These are phyloP conservation scores for Teratosphaeria destructans DNA, from an alignment of 2,329 filamentous ascomycete species.

Conservation along the genomic window DNA sequence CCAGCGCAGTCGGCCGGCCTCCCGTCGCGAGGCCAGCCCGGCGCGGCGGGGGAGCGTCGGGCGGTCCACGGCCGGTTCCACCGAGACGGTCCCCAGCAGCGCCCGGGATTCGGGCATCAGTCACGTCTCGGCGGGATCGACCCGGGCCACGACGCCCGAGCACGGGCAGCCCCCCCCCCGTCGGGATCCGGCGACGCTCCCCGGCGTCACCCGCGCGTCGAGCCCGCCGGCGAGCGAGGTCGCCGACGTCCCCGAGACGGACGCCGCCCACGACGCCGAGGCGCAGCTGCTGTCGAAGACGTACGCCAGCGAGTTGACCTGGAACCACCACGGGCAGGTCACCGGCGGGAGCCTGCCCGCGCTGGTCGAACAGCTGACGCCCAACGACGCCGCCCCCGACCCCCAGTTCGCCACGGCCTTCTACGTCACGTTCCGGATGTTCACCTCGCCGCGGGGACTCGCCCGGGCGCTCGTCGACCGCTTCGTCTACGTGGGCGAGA, in stretches of 20 bases:
- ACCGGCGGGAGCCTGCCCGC: slow-evolving; percentile 83
- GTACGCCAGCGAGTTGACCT: slow-evolving; percentile 79
- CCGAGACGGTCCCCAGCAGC: slow-evolving; percentile 64
- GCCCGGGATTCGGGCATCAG: slow-evolving; percentile 70
- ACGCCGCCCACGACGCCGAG: slow-evolving; percentile 71
- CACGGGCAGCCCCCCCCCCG: slow-evolving; percentile 35
- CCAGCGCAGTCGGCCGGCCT: slow-evolving; percentile 6
- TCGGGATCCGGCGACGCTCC: slow-evolving; percentile 44
- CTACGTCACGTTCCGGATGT: slow-evolving; percentile 90
- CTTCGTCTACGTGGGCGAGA: slow-evolving; percentile 82
- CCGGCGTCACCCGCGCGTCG: slow-evolving; percentile 56
- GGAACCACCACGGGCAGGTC: slow-evolving; percentile 92
- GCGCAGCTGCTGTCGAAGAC: slow-evolving; percentile 82
- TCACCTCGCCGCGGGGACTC: slow-evolving; percentile 70
- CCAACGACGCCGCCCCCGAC: slow-evolving; percentile 85
- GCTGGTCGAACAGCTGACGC: slow-evolving; percentile 86
- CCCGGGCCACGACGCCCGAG: slow-evolving; percentile 80
- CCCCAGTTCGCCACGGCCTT: slow-evolving; percentile 87
- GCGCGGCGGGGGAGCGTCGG: slow-evolving; percentile 56
- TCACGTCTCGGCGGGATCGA: slow-evolving; percentile 70
- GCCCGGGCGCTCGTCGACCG: slow-evolving; percentile 77
- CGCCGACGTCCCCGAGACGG: slow-evolving; percentile 31
- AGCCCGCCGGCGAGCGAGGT: slow-evolving; percentile 50
- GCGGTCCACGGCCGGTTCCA: slow-evolving; percentile 66
- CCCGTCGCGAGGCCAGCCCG: slow-evolving; percentile 7